These are phyloP conservation scores for Zygoascus tannicola DNA, from an alignment of 805 yeast genomes.

Conservation along the genomic window DNA sequence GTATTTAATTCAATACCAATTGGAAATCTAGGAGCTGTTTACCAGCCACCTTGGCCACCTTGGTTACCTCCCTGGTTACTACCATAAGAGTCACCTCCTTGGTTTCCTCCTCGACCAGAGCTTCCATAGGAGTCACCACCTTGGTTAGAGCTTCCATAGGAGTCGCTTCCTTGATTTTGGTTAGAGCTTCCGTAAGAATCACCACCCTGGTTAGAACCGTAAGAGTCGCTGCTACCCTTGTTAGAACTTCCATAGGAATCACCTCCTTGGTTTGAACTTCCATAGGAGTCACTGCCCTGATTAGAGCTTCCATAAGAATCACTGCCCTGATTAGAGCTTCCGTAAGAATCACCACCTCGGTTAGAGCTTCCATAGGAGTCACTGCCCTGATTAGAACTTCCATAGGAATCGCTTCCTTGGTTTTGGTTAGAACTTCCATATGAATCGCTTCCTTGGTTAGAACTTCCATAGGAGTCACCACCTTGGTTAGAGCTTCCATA, in stretches of 20 bases:
- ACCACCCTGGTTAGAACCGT: too few relatives aligned
- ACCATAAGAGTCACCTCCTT: slow-evolving; percentile 23
- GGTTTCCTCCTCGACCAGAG: slow-evolving; percentile 25
- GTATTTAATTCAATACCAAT: too few relatives aligned
- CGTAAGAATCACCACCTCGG: slow-evolving; percentile 9
- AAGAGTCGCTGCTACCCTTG: slow-evolving; percentile 22
- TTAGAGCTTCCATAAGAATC: slow-evolving; percentile 10
- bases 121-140: slow-evolving; percentile 27
- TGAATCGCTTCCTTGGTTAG: slow-evolving; percentile 10
- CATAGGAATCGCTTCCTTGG: slow-evolving; percentile 11
- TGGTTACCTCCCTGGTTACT: slow-evolving; percentile 17
- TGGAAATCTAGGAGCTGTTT: too few relatives aligned
- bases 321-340: slow-evolving; percentile 1
- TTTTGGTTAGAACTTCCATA: slow-evolving; percentile 7
- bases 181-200: slow-evolving; percentile 12
- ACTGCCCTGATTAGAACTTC: slow-evolving; percentile 6
- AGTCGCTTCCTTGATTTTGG: slow-evolving; percentile 13
- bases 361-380: slow-evolving; percentile 16
- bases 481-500: slow-evolving; percentile 10
- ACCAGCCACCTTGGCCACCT: too few relatives aligned
- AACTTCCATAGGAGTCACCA: slow-evolving; percentile 2
- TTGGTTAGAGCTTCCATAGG: slow-evolving; percentile 15
- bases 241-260: slow-evolving; percentile 13
- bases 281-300: slow-evolving; percentile 9
- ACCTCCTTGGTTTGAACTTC: slow-evolving; percentile 3